A percentile compares a stretch with the other conserved stretches of the same genome.
phyloP scores from a whole-genome alignment of 1,284 basidiomycete species.

The Puccinia coronata region DNA sequence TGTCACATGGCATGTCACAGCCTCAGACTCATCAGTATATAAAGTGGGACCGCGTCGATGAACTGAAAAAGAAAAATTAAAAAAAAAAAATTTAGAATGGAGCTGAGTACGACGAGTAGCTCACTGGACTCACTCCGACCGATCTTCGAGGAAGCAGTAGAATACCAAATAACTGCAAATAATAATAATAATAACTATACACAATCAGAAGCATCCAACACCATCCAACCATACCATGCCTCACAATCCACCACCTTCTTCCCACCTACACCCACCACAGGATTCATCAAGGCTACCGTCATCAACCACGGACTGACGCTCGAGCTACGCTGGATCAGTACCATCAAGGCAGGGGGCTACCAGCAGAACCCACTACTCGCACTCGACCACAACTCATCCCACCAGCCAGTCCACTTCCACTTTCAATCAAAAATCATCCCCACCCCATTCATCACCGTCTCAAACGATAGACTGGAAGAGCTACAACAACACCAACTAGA shows the following conservation, averaged over 20 bases:
- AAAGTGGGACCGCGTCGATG: too few species aligned
- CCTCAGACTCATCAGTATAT: too few species aligned
- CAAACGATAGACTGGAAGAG: neutral
- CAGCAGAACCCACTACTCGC: neutral
- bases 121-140: constrained; percentile 35
- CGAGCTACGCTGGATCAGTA: constrained; percentile 37
- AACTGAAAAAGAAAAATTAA: neutral
- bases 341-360: constrained; percentile 14
- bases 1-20: too few species aligned
- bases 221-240: constrained; percentile 36
- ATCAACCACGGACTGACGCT: constrained; percentile 40
- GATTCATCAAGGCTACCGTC: constrained; percentile 36
- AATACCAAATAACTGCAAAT: constrained; percentile 27
- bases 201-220: neutral
- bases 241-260: constrained; percentile 46
- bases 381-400: constrained; percentile 14
- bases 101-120: constrained; percentile 15
- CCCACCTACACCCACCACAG: neutral
- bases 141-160: constrained; percentile 9
- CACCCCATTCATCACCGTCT: constrained; percentile 34
- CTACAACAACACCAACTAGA: neutral
- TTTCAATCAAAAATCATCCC: constrained; percentile 41
- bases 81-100: neutral
- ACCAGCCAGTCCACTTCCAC: constrained; percentile 42
- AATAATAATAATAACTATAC: neutral